Conservation (phyloP, 495 filamentous ascomycete species). For the Amphirosellinia nigrospora region DNA sequence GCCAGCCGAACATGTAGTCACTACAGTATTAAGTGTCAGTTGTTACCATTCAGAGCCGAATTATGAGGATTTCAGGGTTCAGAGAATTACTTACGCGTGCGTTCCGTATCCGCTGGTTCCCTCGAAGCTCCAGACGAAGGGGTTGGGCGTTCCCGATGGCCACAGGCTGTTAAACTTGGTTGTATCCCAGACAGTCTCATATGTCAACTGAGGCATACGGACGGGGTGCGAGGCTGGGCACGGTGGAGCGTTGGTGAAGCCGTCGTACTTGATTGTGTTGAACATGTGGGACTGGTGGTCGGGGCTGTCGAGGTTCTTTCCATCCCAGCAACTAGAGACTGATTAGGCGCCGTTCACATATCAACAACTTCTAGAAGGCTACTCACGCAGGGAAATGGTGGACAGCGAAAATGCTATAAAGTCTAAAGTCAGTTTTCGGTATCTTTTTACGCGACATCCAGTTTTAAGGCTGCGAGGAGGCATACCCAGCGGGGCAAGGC, state of each 20-base stretch:
- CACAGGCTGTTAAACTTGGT: slow-evolving; percentile 55
- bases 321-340: slow-evolving; percentile 58
- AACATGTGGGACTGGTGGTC: slow-evolving; percentile 64
- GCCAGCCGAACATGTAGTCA: slow-evolving; percentile 58
- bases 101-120: slow-evolving; percentile 48
- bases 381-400: slow-evolving; percentile 61
- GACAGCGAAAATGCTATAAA: slow-evolving; percentile 49
- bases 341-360: slow-evolving; percentile 19
- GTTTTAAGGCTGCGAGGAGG: neutral
- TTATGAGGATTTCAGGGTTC: too few species aligned
- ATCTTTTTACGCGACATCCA: neutral
- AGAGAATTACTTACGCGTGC: too few species aligned
- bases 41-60: too few species aligned
- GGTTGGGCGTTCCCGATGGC: slow-evolving; percentile 51
- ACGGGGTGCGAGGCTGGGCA: slow-evolving; percentile 60
- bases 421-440: neutral
- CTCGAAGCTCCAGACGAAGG: slow-evolving; percentile 56
- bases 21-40: too few species aligned
- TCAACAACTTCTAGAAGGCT: neutral
- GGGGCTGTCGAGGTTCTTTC: slow-evolving; percentile 62
- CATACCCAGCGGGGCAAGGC: slow-evolving; percentile 50
- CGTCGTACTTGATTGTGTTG: slow-evolving; percentile 47
- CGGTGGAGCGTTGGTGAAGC: slow-evolving; percentile 48
- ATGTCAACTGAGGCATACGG: slow-evolving; percentile 51
- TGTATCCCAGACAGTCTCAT: slow-evolving; percentile 60